Percentiles rank a stretch among this genome's conserved stretches.
phyloP scores from a whole-genome alignment of 306 rosid species.

The Cicer judaicum region DNA sequence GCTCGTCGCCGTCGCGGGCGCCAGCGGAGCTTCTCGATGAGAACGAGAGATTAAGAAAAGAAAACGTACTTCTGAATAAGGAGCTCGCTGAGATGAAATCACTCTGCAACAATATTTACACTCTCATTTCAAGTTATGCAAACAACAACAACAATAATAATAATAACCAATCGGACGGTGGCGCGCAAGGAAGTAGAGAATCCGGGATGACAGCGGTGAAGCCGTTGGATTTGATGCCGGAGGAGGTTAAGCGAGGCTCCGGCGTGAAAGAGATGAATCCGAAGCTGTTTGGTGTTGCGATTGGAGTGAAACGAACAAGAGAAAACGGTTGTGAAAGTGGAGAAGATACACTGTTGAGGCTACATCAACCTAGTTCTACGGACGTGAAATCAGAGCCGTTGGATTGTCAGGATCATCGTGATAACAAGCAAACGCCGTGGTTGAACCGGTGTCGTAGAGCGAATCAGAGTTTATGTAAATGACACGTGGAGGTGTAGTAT shows the following conservation, averaged over 20 bases:
- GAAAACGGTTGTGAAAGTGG: slow-evolving; percentile 48
- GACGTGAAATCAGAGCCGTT: slow-evolving; percentile 68
- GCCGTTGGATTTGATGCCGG: slow-evolving; percentile 70
- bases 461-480: slow-evolving; percentile 64
- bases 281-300: slow-evolving; percentile 70
- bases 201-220: slow-evolving; percentile 48
- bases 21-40: slow-evolving; percentile 77
- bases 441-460: slow-evolving; percentile 54
- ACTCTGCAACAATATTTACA: slow-evolving; percentile 73
- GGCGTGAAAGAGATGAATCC: slow-evolving; percentile 49
- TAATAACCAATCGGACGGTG: slow-evolving; percentile 43
- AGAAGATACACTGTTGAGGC: slow-evolving; percentile 54
- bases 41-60: slow-evolving; percentile 80
- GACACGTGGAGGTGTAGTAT: slow-evolving; percentile 2
- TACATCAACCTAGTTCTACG: slow-evolving; percentile 47
- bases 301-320: slow-evolving; percentile 70
- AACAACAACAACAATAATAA: background rate
- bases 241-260: slow-evolving; percentile 42
- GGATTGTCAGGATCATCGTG: slow-evolving; percentile 44
- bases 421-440: slow-evolving; percentile 60
- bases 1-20: slow-evolving; percentile 60
- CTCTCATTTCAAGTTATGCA: slow-evolving; percentile 62
- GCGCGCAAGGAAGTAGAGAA: slow-evolving; percentile 47
- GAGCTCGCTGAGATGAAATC: slow-evolving; percentile 78
- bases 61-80: slow-evolving; percentile 66